phyloP scores from a whole-genome alignment of 306 rosid genomes.

The Castanopsis chinensis region DNA sequence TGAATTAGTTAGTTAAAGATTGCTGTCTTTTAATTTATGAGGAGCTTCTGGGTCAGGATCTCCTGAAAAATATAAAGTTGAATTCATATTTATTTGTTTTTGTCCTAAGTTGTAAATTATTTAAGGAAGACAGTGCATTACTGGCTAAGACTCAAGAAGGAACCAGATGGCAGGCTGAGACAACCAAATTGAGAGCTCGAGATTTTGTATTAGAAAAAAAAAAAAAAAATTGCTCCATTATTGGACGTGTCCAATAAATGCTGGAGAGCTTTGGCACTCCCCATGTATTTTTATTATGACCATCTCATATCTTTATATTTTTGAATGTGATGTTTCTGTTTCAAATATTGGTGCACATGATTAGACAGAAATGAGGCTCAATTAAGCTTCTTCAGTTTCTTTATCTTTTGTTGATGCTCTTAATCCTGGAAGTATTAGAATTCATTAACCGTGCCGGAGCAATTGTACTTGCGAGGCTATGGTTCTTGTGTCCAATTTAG shows the following conservation, averaged over 20 bases:
- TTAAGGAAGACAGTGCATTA: conserved; percentile 14
- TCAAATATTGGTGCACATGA: not conserved
- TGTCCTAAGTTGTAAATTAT: conserved; percentile 22
- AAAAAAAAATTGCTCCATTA: not conserved
- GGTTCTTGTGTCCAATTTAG: not conserved
- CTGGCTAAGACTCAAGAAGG: conserved; percentile 8
- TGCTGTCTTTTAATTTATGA: conserved; percentile 3
- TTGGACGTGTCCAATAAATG: not conserved
- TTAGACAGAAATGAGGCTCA: not conserved
- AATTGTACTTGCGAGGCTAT: not conserved
- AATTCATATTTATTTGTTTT: conserved; percentile 4
- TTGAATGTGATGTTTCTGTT: not conserved
- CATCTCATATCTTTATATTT: not conserved
- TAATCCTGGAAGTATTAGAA: not conserved
- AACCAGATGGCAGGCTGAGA: conserved; percentile 14
- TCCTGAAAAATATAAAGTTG: conserved; percentile 3
- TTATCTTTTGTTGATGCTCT: not conserved
- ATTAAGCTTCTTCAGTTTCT: not conserved
- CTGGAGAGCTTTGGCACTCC: not conserved
- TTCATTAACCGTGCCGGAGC: not conserved
- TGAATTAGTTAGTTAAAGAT: conserved; percentile 22
- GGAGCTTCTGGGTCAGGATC: conserved; percentile 6
- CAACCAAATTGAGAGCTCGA: not conserved
- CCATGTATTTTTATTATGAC: not conserved
- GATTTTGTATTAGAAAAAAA: not conserved